A percentile compares a stretch with the other conserved stretches of the same genome.
phyloP scores from a whole-genome alignment of 345 rosid genomes.

The Salix purpurea region DNA sequence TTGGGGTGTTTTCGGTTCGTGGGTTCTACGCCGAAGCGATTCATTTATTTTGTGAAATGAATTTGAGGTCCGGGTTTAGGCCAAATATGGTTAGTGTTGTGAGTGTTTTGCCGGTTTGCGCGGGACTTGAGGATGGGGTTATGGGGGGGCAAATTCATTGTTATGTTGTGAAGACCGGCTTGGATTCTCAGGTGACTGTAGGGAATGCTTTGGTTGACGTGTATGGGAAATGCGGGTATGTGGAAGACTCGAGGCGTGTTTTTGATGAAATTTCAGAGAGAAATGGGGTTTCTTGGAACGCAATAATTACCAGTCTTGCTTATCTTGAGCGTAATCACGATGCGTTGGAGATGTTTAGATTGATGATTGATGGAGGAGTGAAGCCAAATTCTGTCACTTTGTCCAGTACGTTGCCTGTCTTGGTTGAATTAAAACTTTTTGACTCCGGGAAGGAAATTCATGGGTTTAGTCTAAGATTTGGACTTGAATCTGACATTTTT shows the following conservation, averaged over 20 bases:
- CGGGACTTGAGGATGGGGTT: constrained; percentile 21
- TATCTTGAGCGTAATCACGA: constrained; percentile 22
- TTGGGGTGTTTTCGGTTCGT: constrained; percentile 31
- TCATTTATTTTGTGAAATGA: constrained; percentile 29
- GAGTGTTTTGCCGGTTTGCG: constrained; percentile 43
- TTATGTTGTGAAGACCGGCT: constrained; percentile 34
- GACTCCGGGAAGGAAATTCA: constrained; percentile 42
- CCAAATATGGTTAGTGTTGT: constrained; percentile 38
- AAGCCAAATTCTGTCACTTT: constrained; percentile 39
- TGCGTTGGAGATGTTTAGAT: constrained; percentile 33
- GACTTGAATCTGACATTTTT: constrained; percentile 36
- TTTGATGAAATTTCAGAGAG: constrained; percentile 39
- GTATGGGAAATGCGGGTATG: constrained; percentile 45
- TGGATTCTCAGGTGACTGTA: constrained; percentile 30
- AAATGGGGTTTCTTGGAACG: constrained; percentile 46
- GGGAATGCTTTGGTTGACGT: constrained; percentile 48
- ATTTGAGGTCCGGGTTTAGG: constrained; percentile 24
- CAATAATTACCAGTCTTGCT: constrained; percentile 34
- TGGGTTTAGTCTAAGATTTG: constrained; percentile 38
- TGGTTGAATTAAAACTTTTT: constrained; percentile 33
- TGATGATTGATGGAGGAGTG: constrained; percentile 32
- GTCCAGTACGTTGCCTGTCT: constrained; percentile 39
- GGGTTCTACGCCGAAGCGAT: constrained; percentile 34
- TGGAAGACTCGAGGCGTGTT: constrained; percentile 25
- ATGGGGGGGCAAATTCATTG: constrained; percentile 41